Conservation (phyloP, 2,329 filamentous ascomycete genomes). For the Fusarium subtropicale region DNA sequence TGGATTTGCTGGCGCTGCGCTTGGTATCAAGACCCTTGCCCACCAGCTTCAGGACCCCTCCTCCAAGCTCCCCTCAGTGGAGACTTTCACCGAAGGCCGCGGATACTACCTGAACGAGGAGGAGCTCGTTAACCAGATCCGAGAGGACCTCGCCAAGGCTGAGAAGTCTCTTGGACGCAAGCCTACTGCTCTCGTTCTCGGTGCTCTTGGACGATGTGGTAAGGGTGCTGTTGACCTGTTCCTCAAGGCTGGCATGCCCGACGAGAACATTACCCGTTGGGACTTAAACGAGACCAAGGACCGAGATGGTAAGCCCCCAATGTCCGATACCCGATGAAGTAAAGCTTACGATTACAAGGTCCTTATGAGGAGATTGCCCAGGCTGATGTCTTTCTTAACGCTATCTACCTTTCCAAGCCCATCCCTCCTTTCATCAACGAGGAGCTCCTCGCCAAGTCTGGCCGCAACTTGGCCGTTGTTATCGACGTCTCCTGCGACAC, state of each 20-base stretch:
- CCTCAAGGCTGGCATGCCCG: conserved; percentile 71
- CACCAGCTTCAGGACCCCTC: conserved; percentile 81
- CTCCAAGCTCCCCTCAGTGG: conserved; percentile 68
- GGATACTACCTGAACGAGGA: conserved; percentile 77
- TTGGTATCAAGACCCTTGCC: conserved; percentile 84
- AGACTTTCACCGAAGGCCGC: conserved; percentile 57
- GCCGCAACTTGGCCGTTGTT: conserved; percentile 81
- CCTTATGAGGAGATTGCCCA: conserved; percentile 84
- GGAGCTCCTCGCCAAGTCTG: conserved; percentile 70
- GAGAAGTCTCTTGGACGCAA: conserved; percentile 75
- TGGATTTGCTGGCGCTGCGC: conserved; percentile 79
- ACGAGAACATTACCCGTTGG: conserved; percentile 64
- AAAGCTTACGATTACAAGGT: conserved; percentile 3
- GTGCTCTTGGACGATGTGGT: conserved; percentile 85
- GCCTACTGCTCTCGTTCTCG: conserved; percentile 85
- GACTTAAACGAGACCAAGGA: conserved; percentile 82
- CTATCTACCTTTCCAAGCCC: conserved; percentile 75
- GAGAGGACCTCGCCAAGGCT: conserved; percentile 68
- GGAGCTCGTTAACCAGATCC: conserved; percentile 59
- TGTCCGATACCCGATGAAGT: no score
- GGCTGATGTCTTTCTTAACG: conserved; percentile 82
- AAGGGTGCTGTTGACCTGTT: conserved; percentile 85
- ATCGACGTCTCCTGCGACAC: conserved; percentile 84
- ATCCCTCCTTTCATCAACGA: conserved; percentile 85
- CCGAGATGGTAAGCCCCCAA: conserved; percentile 61